Evolutionary conservation across 352 stramenopile species (phyloP), one percentile per base, ranked within the genome.

Genomic region (Pythium brachiatum): DNA sequence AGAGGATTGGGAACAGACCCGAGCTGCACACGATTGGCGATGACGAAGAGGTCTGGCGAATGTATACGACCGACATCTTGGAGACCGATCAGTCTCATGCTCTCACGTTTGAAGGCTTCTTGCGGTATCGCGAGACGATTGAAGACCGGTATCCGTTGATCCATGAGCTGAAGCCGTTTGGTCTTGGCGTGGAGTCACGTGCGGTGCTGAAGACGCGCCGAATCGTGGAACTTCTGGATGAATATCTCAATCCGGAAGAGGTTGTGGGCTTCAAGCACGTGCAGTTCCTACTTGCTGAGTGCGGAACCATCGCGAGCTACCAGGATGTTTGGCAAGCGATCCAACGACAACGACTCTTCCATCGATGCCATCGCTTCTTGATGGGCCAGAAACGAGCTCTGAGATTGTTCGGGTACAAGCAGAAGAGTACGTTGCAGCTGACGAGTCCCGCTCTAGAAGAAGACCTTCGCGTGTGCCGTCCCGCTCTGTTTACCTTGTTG

Each of bases 21-120:
- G 72, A 81, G 20, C 54, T 86, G 32, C 74, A 64, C 20, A 70
- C 55, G 3, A 69, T 89, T 53, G 56, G 68, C 3, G 60, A 68
- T 11, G 69, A 74, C 31, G 39, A 52, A 9, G 78, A 92, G 61
- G 54, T 78, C 7, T 92, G 80, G 83, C 68, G 67, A 4, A 90
- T 90, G 80, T 84, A 75, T 54, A 88, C 82, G 73, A 84, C 57
- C 58, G 83, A 90, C 39, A 51, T 73, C 6, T 84, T 73, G 23
- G 75, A 81, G 39, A 60, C 76, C 27, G 68, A 86, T 43, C 56
- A 57, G 23, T 32, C 73, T 21, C 53, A 71, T 1, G 59, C 65
- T 16, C 73, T 92, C 20, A 87, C 79, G 25, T 78, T 92, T 55
- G 48, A 79, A 1, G 83, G 83, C 1, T 92, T 90, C 59, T 38